Conservation (phyloP, 148 eudicot genomes). For the Rhododendron griersonianum region DNA sequence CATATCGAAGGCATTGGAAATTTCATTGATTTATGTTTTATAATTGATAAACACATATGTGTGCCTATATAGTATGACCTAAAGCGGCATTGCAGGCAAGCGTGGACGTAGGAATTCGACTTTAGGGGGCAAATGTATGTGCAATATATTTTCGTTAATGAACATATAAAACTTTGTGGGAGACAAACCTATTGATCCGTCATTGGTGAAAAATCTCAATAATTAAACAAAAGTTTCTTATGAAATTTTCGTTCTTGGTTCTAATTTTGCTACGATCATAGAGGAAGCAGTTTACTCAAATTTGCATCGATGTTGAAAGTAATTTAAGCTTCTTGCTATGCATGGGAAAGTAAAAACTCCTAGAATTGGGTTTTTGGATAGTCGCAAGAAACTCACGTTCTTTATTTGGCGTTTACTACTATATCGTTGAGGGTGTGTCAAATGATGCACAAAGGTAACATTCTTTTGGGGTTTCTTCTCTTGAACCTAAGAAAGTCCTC, state of each 20-base stretch:
- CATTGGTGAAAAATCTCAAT: not conserved
- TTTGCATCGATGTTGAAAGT: not conserved
- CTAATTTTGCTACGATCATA: not conserved
- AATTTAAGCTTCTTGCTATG: not conserved
- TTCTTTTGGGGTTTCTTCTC: not conserved
- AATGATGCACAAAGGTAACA: not conserved
- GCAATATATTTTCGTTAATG: not conserved
- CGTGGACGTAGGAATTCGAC: not conserved
- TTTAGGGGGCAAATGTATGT: not conserved
- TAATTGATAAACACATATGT: not conserved
- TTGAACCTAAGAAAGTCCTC: not conserved
- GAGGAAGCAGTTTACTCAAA: not conserved
- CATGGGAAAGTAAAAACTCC: not conserved
- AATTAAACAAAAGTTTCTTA: not conserved
- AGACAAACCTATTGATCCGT: not conserved
- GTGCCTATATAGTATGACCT: not conserved
- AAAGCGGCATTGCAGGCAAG: not conserved
- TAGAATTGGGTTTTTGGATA: not conserved
- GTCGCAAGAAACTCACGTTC: not conserved
- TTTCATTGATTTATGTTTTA: not conserved
- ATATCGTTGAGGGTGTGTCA: not conserved
- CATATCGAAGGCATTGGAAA: not conserved
- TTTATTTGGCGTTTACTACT: not conserved
- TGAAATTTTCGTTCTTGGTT: not conserved
- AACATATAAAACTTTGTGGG: not conserved